Conservation (phyloP, 2,329 filamentous ascomycete genomes). For the Fusarium sp. region DNA sequence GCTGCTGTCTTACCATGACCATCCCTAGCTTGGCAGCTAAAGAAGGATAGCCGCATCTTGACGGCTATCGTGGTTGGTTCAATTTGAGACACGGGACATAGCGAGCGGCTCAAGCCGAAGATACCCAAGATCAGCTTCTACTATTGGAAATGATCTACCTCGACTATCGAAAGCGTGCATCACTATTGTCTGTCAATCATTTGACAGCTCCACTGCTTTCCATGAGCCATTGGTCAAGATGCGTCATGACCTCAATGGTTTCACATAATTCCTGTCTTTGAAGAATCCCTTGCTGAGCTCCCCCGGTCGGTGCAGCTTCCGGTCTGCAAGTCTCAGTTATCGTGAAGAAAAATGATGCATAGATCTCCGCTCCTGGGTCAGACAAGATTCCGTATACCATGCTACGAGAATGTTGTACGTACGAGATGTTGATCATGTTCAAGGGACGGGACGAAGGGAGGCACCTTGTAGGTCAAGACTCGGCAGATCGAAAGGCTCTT, state of each 20-base stretch:
- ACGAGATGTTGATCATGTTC: background rate
- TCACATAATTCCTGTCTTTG: background rate
- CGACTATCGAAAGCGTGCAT: background rate
- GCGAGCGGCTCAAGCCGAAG: slow-evolving; percentile 2
- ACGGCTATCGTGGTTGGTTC: background rate
- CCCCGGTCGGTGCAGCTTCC: background rate
- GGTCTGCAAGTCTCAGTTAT: background rate
- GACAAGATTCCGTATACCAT: background rate
- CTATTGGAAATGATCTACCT: background rate
- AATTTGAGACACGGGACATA: slow-evolving; percentile 24
- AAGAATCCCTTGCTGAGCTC: background rate
- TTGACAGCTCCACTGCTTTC: background rate
- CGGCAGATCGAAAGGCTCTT: background rate
- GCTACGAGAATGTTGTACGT: background rate
- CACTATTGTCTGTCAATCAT: background rate
- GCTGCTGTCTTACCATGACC: background rate
- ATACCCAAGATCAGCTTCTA: background rate
- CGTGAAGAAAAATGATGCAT: background rate
- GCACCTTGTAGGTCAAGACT: background rate
- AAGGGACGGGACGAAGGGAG: fast-evolving
- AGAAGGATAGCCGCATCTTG: background rate
- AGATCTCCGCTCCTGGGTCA: background rate
- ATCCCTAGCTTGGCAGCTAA: background rate
- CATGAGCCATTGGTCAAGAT: background rate
- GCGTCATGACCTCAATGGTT: slow-evolving; percentile 14